These are phyloP conservation scores for Podospora pseudoanserina DNA, from an alignment of 495 filamentous ascomycete genomes.

Conservation along the genomic window DNA sequence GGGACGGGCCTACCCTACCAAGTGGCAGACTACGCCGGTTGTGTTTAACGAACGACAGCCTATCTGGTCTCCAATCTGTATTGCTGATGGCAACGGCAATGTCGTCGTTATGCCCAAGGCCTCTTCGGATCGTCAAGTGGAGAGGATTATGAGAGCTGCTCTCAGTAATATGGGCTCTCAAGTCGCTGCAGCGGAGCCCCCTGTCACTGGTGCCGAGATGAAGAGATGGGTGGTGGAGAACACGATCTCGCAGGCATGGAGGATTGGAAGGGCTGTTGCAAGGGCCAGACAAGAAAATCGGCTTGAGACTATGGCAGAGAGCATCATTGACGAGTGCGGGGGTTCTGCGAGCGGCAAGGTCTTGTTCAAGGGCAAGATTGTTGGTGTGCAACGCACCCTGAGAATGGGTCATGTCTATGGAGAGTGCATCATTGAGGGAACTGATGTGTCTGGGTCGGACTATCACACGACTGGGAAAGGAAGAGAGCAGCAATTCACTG, in stretches of 20 bases:
- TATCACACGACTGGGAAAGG: background rate
- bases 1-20: slow-evolving; percentile 54
- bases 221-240: slow-evolving; percentile 50
- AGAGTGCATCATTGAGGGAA: slow-evolving; percentile 50
- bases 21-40: slow-evolving; percentile 56
- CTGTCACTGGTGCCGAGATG: slow-evolving; percentile 41
- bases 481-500: slow-evolving; percentile 24
- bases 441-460: slow-evolving; percentile 33
- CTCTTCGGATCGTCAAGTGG: slow-evolving; percentile 38
- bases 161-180: slow-evolving; percentile 48
- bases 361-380: slow-evolving; percentile 60
- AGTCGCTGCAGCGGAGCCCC: slow-evolving; percentile 45
- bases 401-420: slow-evolving; percentile 54
- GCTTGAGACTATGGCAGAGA: slow-evolving; percentile 49
- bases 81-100: slow-evolving; percentile 51
- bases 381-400: slow-evolving; percentile 53
- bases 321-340: slow-evolving; percentile 55
- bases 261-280: slow-evolving; percentile 53
- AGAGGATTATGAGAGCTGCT: slow-evolving; percentile 41
- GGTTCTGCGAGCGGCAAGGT: slow-evolving; percentile 50
- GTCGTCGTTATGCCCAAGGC: slow-evolving; percentile 42
- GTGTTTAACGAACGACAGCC: slow-evolving; percentile 48
- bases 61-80: slow-evolving; percentile 44
- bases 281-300: slow-evolving; percentile 45
- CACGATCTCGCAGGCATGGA: slow-evolving; percentile 52